Conservation (phyloP, 73 alveolate species). For the Paramecium tetraurelia region DNA sequence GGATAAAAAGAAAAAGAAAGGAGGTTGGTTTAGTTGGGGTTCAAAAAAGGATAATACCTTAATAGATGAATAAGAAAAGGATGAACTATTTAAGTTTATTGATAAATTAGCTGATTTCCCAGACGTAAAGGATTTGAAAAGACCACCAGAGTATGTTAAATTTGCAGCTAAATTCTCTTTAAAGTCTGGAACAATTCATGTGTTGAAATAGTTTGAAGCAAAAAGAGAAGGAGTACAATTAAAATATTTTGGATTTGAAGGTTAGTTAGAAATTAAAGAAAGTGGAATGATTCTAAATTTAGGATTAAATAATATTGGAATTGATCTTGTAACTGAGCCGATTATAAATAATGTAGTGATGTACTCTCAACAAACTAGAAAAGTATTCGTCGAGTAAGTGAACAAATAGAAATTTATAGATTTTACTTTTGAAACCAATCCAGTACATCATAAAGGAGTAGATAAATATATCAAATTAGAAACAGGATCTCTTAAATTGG, state of each 20-base stretch:
- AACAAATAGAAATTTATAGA: not conserved
- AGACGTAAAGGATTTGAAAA: not conserved
- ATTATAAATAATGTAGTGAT: not conserved
- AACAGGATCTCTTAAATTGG: conserved; percentile 41
- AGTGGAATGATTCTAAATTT: not conserved
- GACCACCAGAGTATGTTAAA: conserved; percentile 31
- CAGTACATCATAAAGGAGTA: conserved; percentile 43
- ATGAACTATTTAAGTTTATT: not conserved
- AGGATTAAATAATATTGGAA: not conserved
- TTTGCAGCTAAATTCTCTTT: not conserved
- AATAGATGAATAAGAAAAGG: conserved; percentile 22
- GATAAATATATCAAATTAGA: conserved; percentile 39
- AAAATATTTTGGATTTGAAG: not conserved
- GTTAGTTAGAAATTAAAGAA: not conserved
- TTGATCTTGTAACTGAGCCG: conserved; percentile 37
- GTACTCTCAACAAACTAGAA: not conserved
- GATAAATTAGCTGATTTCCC: not conserved
- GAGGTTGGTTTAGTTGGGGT: conserved; percentile 61
- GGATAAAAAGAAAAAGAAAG: conserved; percentile 40
- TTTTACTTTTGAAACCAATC: conserved; percentile 44
- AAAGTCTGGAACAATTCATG: conserved; percentile 10
- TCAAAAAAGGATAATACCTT: not conserved
- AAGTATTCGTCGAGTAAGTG: not conserved
- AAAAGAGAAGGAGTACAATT: conserved; percentile 40
- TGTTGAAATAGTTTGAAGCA: not conserved